A percentile compares a stretch with the other conserved stretches of the same genome.
phyloP scores from a whole-genome alignment of 495 filamentous ascomycete genomes.

The Patellaria atrata region DNA sequence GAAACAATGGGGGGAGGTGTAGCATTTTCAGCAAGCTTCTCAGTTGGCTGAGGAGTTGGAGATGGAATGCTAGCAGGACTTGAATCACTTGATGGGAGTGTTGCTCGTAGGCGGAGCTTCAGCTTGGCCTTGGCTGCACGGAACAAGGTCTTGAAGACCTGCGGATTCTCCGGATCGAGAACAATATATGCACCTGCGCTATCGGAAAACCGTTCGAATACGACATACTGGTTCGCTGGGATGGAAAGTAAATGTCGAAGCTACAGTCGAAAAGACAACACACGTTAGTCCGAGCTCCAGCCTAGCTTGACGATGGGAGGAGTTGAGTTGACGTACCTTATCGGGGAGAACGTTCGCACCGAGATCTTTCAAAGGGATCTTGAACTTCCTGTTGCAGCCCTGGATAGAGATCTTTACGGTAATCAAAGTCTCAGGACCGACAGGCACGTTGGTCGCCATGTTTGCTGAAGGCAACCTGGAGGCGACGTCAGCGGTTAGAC shows the following conservation, averaged over 20 bases:
- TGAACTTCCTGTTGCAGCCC: conserved; percentile 64
- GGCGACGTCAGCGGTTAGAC: conserved; percentile 1
- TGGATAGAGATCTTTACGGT: conserved; percentile 72
- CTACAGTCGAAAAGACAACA: conserved; percentile 38
- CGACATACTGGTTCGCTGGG: conserved; percentile 46
- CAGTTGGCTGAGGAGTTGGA: neutral
- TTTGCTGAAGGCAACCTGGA: conserved; percentile 2
- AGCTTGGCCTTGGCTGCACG: conserved; percentile 96
- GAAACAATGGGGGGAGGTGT: conserved; percentile 12
- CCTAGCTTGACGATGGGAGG: conserved; percentile 8
- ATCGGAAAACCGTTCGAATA: conserved; percentile 93
- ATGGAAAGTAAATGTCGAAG: conserved; percentile 61
- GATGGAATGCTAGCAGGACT: conserved; percentile 1
- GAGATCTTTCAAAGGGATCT: conserved; percentile 79
- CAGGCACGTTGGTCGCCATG: conserved; percentile 40
- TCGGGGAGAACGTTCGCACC: conserved; percentile 56
- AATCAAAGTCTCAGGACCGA: conserved; percentile 59
- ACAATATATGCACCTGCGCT: conserved; percentile 68
- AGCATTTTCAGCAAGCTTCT: conserved; percentile 11
- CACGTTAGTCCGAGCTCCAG: conserved; percentile 1
- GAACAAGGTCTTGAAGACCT: conserved; percentile 92
- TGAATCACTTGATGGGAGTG: conserved; percentile 19
- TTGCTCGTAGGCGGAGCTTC: conserved; percentile 83
- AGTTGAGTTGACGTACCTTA: conserved; percentile 56
- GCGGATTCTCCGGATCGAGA: conserved; percentile 60